Conservation (phyloP, 2,329 filamentous ascomycete species). For the Blastomyces parvus region DNA sequence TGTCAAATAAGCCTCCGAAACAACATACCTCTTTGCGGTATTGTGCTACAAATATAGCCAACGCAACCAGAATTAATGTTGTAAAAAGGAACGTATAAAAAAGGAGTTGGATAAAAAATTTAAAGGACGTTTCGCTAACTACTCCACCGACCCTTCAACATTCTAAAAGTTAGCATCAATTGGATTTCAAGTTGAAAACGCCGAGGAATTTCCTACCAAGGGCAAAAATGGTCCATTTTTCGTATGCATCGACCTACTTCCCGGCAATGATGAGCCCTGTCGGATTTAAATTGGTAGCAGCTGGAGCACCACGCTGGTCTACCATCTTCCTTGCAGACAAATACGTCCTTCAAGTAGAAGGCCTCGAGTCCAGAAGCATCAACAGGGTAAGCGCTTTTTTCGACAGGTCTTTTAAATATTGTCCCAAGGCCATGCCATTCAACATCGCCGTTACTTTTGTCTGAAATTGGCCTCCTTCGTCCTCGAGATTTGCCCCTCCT, state of each 20-base stretch:
- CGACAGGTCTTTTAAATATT: conserved; percentile 21
- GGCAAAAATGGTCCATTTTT: conserved; percentile 95
- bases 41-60: conserved; percentile 55
- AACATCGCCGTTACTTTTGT: conserved; percentile 21
- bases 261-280: conserved; percentile 76
- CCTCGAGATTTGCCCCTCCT: conserved; percentile 4
- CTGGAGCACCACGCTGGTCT: conserved; percentile 77
- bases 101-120: conserved; percentile 85
- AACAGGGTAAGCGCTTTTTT: conserved; percentile 29
- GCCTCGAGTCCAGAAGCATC: conserved; percentile 60
- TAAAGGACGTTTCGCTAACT: conserved; percentile 75
- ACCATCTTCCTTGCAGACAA: conserved; percentile 73
- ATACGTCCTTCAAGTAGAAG: conserved; percentile 76
- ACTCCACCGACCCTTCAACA: conserved; percentile 77
- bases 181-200: not conserved
- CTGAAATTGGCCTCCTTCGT: conserved; percentile 14
- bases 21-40: conserved; percentile 39
- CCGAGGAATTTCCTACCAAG: conserved; percentile 46
- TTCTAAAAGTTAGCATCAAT: conserved; percentile 1
- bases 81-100: conserved; percentile 63
- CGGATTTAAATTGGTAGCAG: conserved; percentile 80
- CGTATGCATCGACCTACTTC: conserved; percentile 71
- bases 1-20: conserved; percentile 1
- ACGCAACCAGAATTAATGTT: conserved; percentile 51
- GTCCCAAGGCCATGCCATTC: conserved; percentile 17